Percentiles rank a stretch among this genome's conserved stretches.
Evolutionary conservation across 768 basidiomycete species (phyloP).

Genomic region (Bullera alba): DNA sequence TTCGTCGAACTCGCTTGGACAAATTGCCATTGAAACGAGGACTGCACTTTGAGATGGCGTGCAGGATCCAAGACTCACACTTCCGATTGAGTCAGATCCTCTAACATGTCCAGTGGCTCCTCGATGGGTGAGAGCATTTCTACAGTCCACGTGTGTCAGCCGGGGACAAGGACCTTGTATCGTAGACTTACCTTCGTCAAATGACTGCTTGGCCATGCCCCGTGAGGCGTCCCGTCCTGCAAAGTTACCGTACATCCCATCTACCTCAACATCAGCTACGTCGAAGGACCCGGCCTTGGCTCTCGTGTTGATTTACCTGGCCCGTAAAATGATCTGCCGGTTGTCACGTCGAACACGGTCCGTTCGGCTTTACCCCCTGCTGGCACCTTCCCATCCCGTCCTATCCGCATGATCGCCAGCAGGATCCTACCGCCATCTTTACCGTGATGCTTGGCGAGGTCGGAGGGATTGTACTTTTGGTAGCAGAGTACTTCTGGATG

Average conservation of each 20-base stretch:
- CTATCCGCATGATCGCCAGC: slow-evolving; percentile 71
- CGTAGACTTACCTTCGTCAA: slow-evolving; percentile 65
- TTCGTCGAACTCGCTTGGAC: no score
- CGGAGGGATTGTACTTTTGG: slow-evolving; percentile 70
- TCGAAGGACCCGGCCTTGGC: neutral
- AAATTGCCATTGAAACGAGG: no score
- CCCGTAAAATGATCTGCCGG: slow-evolving; percentile 86
- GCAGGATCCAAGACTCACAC: slow-evolving; percentile 54
- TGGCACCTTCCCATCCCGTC: slow-evolving; percentile 65
- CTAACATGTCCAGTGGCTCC: slow-evolving; percentile 73
- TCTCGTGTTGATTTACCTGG: slow-evolving; percentile 58
- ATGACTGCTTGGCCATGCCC: slow-evolving; percentile 97
- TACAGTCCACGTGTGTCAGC: slow-evolving; percentile 32
- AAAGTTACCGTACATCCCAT: slow-evolving; percentile 95
- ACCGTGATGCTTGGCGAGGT: slow-evolving; percentile 53
- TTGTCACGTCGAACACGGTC: slow-evolving; percentile 83
- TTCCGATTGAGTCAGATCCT: slow-evolving; percentile 70
- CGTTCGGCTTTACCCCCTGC: slow-evolving; percentile 59
- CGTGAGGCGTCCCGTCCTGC: slow-evolving; percentile 91
- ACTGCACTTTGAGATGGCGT: no score
- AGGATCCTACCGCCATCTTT: slow-evolving; percentile 66
- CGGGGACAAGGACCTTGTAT: neutral
- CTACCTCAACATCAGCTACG: no score
- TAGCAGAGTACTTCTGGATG: slow-evolving; percentile 74
- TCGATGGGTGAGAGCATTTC: slow-evolving; percentile 89